Evolutionary conservation across 371 early-diverging fungal genomes (phyloP), one percentile per base, ranked within the genome.

Genomic region (Mortierella sp.): DNA sequence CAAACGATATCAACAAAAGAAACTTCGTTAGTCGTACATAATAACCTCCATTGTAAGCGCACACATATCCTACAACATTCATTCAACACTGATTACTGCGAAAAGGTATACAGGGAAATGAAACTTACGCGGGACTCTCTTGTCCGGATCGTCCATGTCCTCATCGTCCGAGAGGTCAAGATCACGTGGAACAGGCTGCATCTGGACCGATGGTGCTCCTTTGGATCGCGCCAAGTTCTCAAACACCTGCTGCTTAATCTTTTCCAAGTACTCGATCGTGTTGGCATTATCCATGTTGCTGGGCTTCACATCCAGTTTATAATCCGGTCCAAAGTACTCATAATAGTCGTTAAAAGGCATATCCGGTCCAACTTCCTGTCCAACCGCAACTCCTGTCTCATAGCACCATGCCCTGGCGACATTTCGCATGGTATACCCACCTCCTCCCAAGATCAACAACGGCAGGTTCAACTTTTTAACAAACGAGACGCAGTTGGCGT

Each of bases 361-460:
- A 46, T 93, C 95, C 59, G 84, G 80, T 32, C 65, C 67, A 72
- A 83, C 73, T 27, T 91, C 87, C 56, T 91, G 86, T 34, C 93
- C 97, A 19, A 97, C 88, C 0, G 97, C 85, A 2, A 97, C 82
- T 12, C 95, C 91, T 5, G 99, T 99, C 73, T 99, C 99, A 75
- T 97, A 99, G 5, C 97, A 93, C 99, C 99, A 99, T 11, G 96
- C 92, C 27, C 98, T 87, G 12, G 97, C 92, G 0, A 99, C 99
- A 80, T 99, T 99, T 59, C 97, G 91, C 80, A 99, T 97, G 0
- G 99, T 98, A 75, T 99, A 99, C 1, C 99, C 99, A 46, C 99
- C 99, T 31, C 99, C 99, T 58, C 99, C 99, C 4, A 99, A 84
- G 54, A 99, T 86, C 63, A 99, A 78, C 70, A 97, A 73, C 11